These are phyloP conservation scores for Artemisia annua DNA, from an alignment of 129 eudicot genomes.

Conservation along the genomic window DNA sequence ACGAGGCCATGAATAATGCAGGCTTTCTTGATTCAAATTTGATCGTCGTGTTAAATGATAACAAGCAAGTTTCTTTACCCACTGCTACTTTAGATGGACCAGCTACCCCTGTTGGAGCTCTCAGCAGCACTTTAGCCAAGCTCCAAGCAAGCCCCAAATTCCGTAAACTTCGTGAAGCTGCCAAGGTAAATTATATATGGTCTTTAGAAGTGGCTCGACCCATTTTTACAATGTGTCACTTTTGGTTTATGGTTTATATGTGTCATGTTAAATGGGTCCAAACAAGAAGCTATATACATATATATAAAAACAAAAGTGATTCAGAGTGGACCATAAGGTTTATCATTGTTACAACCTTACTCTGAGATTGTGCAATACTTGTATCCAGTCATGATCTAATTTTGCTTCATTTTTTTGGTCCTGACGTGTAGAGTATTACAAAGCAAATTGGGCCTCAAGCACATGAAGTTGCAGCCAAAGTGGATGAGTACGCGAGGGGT, in stretches of 20 bases:
- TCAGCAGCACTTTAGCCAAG: constrained; percentile 66
- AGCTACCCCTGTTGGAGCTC: constrained; percentile 96
- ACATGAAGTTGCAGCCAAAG: constrained; percentile 83
- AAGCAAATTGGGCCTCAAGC: constrained; percentile 91
- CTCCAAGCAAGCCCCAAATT: constrained; percentile 81
- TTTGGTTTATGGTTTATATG: too few relatives aligned
- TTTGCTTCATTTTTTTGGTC: not conserved
- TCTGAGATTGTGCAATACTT: not conserved
- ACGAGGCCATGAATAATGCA: constrained; percentile 88
- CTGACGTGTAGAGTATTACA: constrained; percentile 50
- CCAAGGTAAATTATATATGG: constrained; percentile 49
- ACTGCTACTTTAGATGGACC: constrained; percentile 96
- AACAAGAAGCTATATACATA: too few relatives aligned
- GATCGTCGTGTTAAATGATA: constrained; percentile 79
- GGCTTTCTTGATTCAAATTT: constrained; percentile 81
- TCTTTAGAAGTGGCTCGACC: not conserved
- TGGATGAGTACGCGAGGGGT: constrained; percentile 82
- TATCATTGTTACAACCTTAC: too few relatives aligned
- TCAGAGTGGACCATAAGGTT: too few relatives aligned
- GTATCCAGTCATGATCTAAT: not conserved
- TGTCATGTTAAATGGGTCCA: too few relatives aligned
- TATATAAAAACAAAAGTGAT: too few relatives aligned
- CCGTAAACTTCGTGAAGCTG: constrained; percentile 83
- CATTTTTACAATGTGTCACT: not conserved
- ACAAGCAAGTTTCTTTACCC: constrained; percentile 91